Conservation (phyloP, 164 flowering plant species). For the Liriodendron chinense region DNA sequence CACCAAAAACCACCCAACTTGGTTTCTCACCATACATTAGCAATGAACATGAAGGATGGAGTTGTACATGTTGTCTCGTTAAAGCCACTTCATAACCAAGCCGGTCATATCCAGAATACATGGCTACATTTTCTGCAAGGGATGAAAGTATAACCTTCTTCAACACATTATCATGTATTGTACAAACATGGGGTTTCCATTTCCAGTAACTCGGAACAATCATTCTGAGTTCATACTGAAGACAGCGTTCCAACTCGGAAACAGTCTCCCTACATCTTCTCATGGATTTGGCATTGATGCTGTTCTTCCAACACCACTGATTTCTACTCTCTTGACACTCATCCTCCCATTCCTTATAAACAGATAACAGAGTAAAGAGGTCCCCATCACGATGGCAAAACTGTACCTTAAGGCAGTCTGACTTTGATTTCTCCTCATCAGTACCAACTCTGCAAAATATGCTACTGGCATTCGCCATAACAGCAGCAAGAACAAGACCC, state of each 20-base stretch:
- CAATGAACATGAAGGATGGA: constrained; percentile 94
- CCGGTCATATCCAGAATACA: constrained; percentile 79
- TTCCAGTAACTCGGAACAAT: constrained; percentile 69
- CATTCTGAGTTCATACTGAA: constrained; percentile 53
- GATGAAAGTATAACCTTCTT: constrained; percentile 70
- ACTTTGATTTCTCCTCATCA: constrained; percentile 62
- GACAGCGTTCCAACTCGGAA: constrained; percentile 69
- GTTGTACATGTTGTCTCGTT: constrained; percentile 62
- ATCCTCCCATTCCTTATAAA: constrained; percentile 86
- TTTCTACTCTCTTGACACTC: constrained; percentile 42
- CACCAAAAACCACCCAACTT: constrained; percentile 86
- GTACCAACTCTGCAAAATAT: constrained; percentile 94
- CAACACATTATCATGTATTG: constrained; percentile 45
- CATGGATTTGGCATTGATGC: constrained; percentile 93
- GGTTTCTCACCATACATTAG: constrained; percentile 66
- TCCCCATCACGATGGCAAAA: constrained; percentile 89
- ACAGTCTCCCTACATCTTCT: constrained; percentile 79
- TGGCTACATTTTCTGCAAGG: constrained; percentile 77
- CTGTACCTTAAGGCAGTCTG: constrained; percentile 82
- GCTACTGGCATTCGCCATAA: constrained; percentile 92
- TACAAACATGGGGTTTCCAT: constrained; percentile 57
- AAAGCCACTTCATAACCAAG: constrained; percentile 91
- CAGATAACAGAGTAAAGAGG: constrained; percentile 89
- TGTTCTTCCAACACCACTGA: constrained; percentile 93
- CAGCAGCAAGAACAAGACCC: constrained; percentile 90